Evolutionary conservation across 495 filamentous ascomycete species (phyloP).

Genomic region (Neurospora intermedia): DNA sequence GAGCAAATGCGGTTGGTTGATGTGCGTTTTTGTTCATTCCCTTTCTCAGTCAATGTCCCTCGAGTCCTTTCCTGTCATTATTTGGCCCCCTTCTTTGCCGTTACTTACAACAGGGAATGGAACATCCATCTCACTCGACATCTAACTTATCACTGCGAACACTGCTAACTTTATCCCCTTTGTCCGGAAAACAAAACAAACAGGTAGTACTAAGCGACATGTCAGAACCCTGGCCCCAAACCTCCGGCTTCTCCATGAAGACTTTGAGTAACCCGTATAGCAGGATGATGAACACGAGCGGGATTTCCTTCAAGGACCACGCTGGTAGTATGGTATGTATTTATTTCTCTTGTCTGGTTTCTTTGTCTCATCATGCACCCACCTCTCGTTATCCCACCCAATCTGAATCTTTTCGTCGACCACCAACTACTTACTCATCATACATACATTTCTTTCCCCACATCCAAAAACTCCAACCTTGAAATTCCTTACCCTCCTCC

Average conservation of each 20-base stretch:
- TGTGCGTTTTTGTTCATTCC: slow-evolving; percentile 27
- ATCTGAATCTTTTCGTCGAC: no score
- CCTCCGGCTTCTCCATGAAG: slow-evolving; percentile 64
- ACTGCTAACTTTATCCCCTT: no score
- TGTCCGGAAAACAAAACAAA: not conserved
- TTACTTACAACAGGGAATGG: no score
- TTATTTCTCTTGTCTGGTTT: not conserved
- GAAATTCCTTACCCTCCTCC: not conserved
- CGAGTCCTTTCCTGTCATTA: not conserved
- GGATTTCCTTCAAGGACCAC: slow-evolving; percentile 76
- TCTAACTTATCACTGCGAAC: no score
- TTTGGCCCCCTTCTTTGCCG: no score
- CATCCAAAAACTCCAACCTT: no score
- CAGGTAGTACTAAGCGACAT: slow-evolving; percentile 90
- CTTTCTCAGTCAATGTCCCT: not conserved
- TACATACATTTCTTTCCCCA: not conserved
- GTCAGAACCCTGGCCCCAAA: slow-evolving; percentile 88
- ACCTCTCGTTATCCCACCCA: no score
- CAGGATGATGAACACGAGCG: slow-evolving; percentile 99
- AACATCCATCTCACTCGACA: no score
- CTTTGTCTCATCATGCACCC: no score
- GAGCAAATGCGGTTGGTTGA: slow-evolving; percentile 49
- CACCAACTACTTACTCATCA: not conserved
- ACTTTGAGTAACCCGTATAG: slow-evolving; percentile 83
- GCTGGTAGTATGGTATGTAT: slow-evolving; percentile 83